Base-by-base conservation (phyloP, 2,329 filamentous ascomycete species). In the Coniosporium tulheliwenetii region DNA sequence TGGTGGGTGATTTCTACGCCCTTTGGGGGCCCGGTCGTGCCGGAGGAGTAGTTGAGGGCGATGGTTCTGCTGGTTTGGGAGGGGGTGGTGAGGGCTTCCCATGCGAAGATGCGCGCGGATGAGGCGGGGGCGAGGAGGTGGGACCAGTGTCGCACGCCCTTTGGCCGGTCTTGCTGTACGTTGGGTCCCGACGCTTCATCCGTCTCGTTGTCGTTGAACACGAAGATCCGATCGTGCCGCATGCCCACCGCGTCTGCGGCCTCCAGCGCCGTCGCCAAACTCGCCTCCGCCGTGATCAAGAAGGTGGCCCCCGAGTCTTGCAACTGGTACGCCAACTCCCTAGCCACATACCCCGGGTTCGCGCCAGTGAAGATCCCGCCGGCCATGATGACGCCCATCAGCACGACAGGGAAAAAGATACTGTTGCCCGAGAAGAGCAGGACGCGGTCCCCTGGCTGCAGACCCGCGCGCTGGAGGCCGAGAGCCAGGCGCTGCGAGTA, bases 331-430 rank as follows among this genome's bases (percentile, higher is more conserved):
- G 77, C 79, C 37, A 93, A 59, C 58, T 91, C 84, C 14, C 81
- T 65, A 0, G 74, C 64, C 0, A 83, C 77, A 48, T 77, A 85
- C 5, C 67, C 69, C 0, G 81, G 80, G 45, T 85, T 85, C 1
- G 80, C 80, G 19, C 81, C 83, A 0, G 78, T 81, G 61, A 89
- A 89, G 41, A 89, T 64, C 1, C 81, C 81, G 3, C 81, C 81
- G 0, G 83, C 81, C 75, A 85, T 85, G 39, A 85, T 66, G 14
- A 81, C 67, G 12, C 83, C 83, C 57, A 85, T 67, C 41, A 87
- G 74, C 1, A 83, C 64, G 0, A 74, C 65, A 0, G 83, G 79
- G 53, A 79, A 84, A 62, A 80, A 84, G 10, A 89, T 58, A 48
- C 72, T 78, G 58, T 87, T 89, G 15, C 76, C 73, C 0, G 79